Percentiles rank a stretch among this genome's conserved stretches.
Conservation (phyloP, 257 asterid species). For the Fraxinus americana region DNA sequence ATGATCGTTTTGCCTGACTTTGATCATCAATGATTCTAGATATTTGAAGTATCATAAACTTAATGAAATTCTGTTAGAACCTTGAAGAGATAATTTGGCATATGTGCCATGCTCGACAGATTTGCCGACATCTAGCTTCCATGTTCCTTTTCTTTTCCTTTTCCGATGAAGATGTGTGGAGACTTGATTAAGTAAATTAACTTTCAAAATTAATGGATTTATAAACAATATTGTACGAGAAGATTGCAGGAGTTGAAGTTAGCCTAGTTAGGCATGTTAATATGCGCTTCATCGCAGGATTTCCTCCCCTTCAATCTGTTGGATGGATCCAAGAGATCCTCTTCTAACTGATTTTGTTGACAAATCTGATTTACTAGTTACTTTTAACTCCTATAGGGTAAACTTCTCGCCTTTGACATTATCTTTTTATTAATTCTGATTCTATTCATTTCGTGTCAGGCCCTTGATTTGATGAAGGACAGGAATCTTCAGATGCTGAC, state of each 20-base stretch:
- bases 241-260: neutral
- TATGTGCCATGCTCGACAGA: neutral
- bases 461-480: conserved; percentile 76
- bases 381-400: neutral
- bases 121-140: neutral
- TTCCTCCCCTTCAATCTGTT: neutral
- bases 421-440: neutral
- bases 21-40: neutral
- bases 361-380: neutral
- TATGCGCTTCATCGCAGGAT: neutral
- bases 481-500: conserved; percentile 76
- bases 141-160: neutral
- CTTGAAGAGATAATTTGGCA: neutral
- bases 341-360: neutral
- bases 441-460: conserved; percentile 43
- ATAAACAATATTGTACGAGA: neutral
- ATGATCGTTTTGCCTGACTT: neutral
- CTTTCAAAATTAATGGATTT: neutral
- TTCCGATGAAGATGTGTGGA: neutral
- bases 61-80: neutral
- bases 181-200: neutral
- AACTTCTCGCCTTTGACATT: neutral
- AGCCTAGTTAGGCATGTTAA: neutral
- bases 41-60: neutral
- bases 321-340: neutral